Evolutionary conservation across 495 filamentous ascomycete genomes (phyloP), one percentile per base, ranked within the genome.

Genomic region (Pyrenopolyporus hunteri): DNA sequence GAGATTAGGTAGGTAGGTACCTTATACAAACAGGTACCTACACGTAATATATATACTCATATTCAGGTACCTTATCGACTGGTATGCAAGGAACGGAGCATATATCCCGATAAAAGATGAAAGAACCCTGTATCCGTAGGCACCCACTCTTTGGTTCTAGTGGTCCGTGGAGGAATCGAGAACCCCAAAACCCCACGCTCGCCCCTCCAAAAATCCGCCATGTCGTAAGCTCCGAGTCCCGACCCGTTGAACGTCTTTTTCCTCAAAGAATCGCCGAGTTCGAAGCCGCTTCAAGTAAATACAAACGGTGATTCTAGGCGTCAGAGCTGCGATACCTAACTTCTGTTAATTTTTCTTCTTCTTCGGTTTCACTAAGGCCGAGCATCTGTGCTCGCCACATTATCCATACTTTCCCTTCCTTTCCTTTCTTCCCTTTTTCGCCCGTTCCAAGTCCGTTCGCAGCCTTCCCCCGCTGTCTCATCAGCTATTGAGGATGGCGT

Each of bases 191-290:
- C 47, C 47, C 56, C 56, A 59, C 56, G 56, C 47, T 36, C 26
- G 32, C 36, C 33, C 47, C 49, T 61, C 47, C 23, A 48, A 45
- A 45, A 14, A n/a, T n/a, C n/a, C 23, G 11, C 42, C 42, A 45
- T 28, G 6, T 35, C 4, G 9, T 66, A 60, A 60, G 63, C 63
- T 59, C 63, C 63, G 63, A 66, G 28, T 59, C 23, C 63, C 63
- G 63, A 57, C 52, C 22, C n/a, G n/a, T n/a, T n/a, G n/a, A 32
- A 52, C 43, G 10, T 50, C 50, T 52, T 59, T 59, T 64, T 22
- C 33, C n/a, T 16, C n/a, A n/a, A n/a, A 48, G 19, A 13, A 33
- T 23, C 28, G 31, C 52, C 26, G 45, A 20, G 39, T 23, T 53
- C 28, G 14, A 44, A 25, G 22, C 46, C 49, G 42, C 39, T 29